Evolutionary conservation across 345 rosid genomes (phyloP).

Genomic region (Syzygium oleosum): DNA sequence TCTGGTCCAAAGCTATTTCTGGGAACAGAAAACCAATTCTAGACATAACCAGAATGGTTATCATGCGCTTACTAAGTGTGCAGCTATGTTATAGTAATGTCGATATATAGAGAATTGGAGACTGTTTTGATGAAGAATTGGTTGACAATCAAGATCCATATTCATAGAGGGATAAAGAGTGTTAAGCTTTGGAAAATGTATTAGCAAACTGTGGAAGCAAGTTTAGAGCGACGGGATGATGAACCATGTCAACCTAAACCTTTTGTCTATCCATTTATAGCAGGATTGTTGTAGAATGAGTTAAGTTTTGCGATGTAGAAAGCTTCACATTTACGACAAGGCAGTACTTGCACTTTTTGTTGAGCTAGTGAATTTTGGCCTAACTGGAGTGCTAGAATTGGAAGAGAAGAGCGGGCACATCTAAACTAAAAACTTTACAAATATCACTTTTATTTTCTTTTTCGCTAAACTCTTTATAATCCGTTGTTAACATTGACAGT

Average conservation of each 20-base stretch:
- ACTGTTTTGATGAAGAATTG: background rate
- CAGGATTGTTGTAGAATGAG: background rate
- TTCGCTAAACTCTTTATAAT: background rate
- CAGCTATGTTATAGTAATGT: background rate
- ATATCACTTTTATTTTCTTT: background rate
- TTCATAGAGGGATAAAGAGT: background rate
- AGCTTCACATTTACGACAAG: background rate
- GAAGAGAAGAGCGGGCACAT: background rate
- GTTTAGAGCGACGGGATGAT: background rate
- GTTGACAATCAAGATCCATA: background rate
- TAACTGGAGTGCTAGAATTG: background rate
- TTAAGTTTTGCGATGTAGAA: rapidly evolving
- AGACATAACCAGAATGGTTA: no score
- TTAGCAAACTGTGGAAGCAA: background rate
- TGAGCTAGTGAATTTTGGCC: background rate
- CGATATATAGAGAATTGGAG: background rate
- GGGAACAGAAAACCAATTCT: no score
- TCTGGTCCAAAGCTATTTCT: no score
- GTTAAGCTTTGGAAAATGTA: background rate
- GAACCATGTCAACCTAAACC: rapidly evolving
- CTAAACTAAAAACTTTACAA: background rate
- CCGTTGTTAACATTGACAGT: rapidly evolving
- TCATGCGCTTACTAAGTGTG: no score
- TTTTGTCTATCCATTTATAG: background rate
- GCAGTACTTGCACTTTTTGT: background rate